Evolutionary conservation across 1,284 basidiomycete species (phyloP).

Genomic region (Tilletia indica): DNA sequence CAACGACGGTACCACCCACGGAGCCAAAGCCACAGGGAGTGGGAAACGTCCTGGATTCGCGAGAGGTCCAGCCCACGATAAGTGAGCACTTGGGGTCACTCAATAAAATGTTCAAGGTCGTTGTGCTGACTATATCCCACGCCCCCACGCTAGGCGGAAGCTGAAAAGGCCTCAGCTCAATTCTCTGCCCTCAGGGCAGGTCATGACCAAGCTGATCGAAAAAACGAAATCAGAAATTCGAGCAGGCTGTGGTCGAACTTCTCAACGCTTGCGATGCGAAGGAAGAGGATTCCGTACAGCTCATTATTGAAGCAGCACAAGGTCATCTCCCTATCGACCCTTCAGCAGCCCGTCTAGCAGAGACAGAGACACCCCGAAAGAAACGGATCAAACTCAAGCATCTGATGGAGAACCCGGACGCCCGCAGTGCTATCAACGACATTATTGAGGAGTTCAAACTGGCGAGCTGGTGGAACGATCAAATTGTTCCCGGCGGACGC

Average conservation of each 20-base stretch:
- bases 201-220: slow-evolving; percentile 48
- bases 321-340: slow-evolving; percentile 49
- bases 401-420: slow-evolving; percentile 41
- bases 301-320: slow-evolving; percentile 45
- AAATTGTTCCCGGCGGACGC: slow-evolving; percentile 52
- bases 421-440: slow-evolving; percentile 37
- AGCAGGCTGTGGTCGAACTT: slow-evolving; percentile 49
- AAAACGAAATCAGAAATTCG: slow-evolving; percentile 52
- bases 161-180: slow-evolving; percentile 23
- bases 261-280: slow-evolving; percentile 43
- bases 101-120: too few relatives aligned
- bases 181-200: slow-evolving; percentile 5
- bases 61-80: background rate
- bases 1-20: slow-evolving; percentile 55
- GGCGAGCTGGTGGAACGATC: slow-evolving; percentile 52
- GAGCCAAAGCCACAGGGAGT: slow-evolving; percentile 55
- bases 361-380: slow-evolving; percentile 41
- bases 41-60: slow-evolving; percentile 23
- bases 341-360: slow-evolving; percentile 25
- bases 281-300: slow-evolving; percentile 45
- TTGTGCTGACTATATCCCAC: too few relatives aligned
- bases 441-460: slow-evolving; percentile 45
- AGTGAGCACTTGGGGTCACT: too few relatives aligned
- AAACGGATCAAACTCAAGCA: slow-evolving; percentile 47
- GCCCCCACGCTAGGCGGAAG: slow-evolving; percentile 25